phyloP scores from a whole-genome alignment of 208 protist genomes.

The Leishmania lainsoni region DNA sequence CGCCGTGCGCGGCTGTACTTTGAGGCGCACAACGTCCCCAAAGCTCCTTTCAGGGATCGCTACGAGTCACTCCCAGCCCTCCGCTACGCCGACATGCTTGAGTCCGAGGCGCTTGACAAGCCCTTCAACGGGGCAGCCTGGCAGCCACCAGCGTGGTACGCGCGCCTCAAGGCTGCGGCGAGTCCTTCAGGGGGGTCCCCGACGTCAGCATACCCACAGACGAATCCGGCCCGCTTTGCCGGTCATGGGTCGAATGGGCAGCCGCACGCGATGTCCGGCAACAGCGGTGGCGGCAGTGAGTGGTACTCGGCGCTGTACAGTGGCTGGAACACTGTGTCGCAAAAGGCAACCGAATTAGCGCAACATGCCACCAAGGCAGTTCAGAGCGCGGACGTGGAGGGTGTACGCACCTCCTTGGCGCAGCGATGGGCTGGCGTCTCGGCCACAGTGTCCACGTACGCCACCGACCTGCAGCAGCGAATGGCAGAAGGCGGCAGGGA shows the following conservation, averaged over 20 bases:
- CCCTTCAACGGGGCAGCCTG: slow-evolving; percentile 78
- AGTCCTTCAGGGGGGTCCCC: slow-evolving; percentile 1
- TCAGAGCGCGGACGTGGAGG: slow-evolving; percentile 58
- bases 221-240: slow-evolving; percentile 52
- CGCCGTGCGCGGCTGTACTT: slow-evolving; percentile 90
- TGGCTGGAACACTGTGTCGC: slow-evolving; percentile 65
- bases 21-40: slow-evolving; percentile 65
- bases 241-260: slow-evolving; percentile 52
- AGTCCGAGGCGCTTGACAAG: slow-evolving; percentile 69
- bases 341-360: slow-evolving; percentile 68
- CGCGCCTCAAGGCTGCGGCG: slow-evolving; percentile 34
- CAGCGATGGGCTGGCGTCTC: slow-evolving; percentile 60
- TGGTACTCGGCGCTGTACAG: slow-evolving; percentile 65
- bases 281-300: slow-evolving; percentile 19
- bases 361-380: slow-evolving; percentile 61
- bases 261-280: not conserved
- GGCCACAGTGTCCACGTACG: slow-evolving; percentile 42
- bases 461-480: slow-evolving; percentile 51
- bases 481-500: slow-evolving; percentile 24
- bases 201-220: slow-evolving; percentile 38
- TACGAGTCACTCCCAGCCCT: slow-evolving; percentile 84
- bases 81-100: slow-evolving; percentile 83
- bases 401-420: slow-evolving; percentile 50
- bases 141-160: slow-evolving; percentile 84
- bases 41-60: slow-evolving; percentile 60